Evolutionary conservation across 1,284 basidiomycete genomes (phyloP).

Genomic region (Puccinia sorghi): DNA sequence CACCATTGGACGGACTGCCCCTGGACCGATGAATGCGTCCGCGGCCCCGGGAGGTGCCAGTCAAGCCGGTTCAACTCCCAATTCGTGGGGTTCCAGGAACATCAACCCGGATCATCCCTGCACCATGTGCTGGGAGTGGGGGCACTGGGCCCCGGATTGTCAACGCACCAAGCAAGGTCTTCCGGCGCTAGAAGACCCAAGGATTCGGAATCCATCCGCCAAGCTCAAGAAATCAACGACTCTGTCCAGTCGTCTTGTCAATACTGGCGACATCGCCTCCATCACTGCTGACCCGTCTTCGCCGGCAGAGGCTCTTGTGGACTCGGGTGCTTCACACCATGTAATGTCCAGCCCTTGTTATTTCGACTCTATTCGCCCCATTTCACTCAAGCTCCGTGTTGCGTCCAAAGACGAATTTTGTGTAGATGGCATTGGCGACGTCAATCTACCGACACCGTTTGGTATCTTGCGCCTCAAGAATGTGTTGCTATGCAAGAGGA

Average conservation of each 20-base stretch:
- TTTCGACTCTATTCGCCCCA: background rate
- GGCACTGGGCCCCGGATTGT: background rate
- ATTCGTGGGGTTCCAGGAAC: background rate
- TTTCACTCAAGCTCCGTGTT: background rate
- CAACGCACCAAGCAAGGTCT: background rate
- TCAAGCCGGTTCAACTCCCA: background rate
- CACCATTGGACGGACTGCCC: too few species aligned
- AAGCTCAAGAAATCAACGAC: background rate
- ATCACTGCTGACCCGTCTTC: background rate
- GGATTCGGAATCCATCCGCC: background rate
- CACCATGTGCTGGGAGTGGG: constrained; percentile 11
- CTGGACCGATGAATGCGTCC: too few species aligned
- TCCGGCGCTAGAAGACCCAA: background rate
- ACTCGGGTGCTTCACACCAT: constrained; percentile 11
- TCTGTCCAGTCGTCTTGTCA: too few species aligned
- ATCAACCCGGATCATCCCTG: background rate
- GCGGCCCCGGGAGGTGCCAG: too few species aligned
- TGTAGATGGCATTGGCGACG: background rate
- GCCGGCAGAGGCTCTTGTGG: background rate
- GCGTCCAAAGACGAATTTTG: constrained; percentile 4
- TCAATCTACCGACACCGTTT: background rate
- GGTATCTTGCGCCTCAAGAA: background rate
- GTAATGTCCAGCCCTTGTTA: background rate
- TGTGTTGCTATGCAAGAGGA: background rate
- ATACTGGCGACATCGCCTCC: background rate